Conservation (phyloP, 1,139 yeast species). For the Diutina rugosa region DNA sequence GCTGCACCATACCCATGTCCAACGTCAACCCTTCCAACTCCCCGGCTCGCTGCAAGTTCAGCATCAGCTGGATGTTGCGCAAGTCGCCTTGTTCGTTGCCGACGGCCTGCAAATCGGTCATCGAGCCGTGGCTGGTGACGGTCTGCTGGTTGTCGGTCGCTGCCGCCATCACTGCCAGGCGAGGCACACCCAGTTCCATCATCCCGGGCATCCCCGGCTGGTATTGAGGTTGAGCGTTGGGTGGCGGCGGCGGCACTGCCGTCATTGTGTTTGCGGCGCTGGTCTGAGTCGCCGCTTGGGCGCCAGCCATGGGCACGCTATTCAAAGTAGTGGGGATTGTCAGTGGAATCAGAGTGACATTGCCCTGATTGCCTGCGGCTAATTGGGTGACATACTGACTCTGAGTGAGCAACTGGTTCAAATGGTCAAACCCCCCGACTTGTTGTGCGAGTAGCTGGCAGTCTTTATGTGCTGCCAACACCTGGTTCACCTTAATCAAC, state of each 20-base stretch:
- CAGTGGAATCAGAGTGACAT: conserved; percentile 16
- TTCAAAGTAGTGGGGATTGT: conserved; percentile 21
- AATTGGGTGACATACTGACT: conserved; percentile 17
- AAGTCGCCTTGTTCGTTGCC: neutral
- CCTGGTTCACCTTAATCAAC: conserved; percentile 25
- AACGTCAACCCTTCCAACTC: conserved; percentile 2
- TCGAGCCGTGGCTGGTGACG: neutral
- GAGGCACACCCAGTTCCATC: neutral
- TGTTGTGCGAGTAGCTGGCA: conserved; percentile 21
- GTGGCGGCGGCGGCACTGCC: neutral
- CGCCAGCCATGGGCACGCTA: neutral
- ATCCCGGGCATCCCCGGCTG: neutral
- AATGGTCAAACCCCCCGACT: conserved; percentile 25
- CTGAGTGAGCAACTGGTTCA: conserved; percentile 20
- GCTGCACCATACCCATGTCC: conserved; percentile 1
- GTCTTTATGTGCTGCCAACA: conserved; percentile 17
- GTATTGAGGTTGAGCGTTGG: neutral
- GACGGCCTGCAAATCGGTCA: neutral
- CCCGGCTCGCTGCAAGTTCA: neutral
- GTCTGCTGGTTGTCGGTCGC: neutral
- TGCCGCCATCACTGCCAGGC: neutral
- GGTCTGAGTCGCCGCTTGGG: neutral
- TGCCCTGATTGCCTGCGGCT: conserved; percentile 10
- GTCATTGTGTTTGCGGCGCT: neutral
- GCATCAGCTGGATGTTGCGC: conserved; percentile 1